Conservation (phyloP, 169 alveolate species). For the Eimeria necatrix region DNA sequence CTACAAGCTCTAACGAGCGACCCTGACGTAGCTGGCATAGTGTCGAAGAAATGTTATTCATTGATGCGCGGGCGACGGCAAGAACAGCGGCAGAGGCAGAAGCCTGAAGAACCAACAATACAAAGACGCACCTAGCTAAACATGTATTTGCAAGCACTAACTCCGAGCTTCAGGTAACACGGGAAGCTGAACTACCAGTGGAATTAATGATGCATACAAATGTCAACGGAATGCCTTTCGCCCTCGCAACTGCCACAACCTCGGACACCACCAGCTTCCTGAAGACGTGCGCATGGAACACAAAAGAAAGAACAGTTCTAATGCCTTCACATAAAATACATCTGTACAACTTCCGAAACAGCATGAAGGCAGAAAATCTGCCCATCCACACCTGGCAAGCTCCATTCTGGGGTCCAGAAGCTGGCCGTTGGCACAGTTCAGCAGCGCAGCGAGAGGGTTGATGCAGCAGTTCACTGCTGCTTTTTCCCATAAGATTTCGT, state of each 20-base stretch:
- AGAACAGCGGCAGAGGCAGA: constrained; percentile 50
- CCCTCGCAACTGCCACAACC: constrained; percentile 80
- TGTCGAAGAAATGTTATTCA: constrained; percentile 55
- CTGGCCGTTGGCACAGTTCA: constrained; percentile 77
- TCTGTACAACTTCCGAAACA: not conserved
- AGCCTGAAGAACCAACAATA: constrained; percentile 13
- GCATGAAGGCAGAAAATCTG: not conserved
- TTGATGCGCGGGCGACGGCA: constrained; percentile 69
- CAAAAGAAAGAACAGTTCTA: not conserved
- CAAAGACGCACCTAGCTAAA: not conserved
- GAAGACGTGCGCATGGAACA: not conserved
- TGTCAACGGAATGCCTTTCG: constrained; percentile 77
- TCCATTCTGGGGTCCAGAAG: constrained; percentile 73
- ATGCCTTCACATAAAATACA: not conserved
- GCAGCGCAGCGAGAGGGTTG: constrained; percentile 78
- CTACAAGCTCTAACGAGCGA: constrained; percentile 62
- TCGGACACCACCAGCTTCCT: constrained; percentile 77
- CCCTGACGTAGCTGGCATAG: constrained; percentile 69
- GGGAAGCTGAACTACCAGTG: not conserved
- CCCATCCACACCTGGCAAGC: constrained; percentile 32
- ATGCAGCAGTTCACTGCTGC: constrained; percentile 77
- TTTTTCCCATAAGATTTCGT: constrained; percentile 76
- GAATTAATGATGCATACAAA: constrained; percentile 63
- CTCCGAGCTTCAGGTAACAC: too few relatives aligned
- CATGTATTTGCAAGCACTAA: too few relatives aligned